phyloP scores from a whole-genome alignment of 257 asterid species.

The Osmanthus fragrans region DNA sequence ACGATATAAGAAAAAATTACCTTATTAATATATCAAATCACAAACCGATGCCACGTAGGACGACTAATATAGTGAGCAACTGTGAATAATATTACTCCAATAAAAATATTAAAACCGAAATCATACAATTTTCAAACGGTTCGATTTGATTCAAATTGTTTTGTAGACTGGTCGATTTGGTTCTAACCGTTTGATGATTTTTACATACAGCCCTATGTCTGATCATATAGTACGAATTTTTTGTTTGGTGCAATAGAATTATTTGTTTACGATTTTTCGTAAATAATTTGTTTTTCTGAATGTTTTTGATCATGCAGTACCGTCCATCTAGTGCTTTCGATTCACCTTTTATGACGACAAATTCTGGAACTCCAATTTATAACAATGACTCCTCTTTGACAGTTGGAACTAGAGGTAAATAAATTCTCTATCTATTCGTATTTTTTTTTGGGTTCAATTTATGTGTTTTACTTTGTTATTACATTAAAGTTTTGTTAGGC shows the following conservation, averaged over 20 bases:
- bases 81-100: too few relatives aligned
- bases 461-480: neutral
- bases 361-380: conserved; percentile 87
- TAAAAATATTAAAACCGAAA: too few relatives aligned
- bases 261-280: conserved; percentile 2
- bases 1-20: too few relatives aligned
- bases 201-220: too few relatives aligned
- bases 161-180: too few relatives aligned
- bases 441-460: neutral
- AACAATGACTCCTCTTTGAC: conserved; percentile 79
- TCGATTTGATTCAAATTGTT: too few relatives aligned
- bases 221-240: neutral
- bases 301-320: conserved; percentile 49
- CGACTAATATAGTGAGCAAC: too few relatives aligned
- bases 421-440: conserved; percentile 4
- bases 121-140: too few relatives aligned
- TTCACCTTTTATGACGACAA: conserved; percentile 76
- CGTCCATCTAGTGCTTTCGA: conserved; percentile 86
- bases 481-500: neutral
- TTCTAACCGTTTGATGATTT: too few relatives aligned
- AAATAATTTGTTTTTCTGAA: neutral
- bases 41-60: too few relatives aligned
- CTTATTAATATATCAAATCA: too few relatives aligned
- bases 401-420: conserved; percentile 76
- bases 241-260: neutral